Percentiles rank a stretch among this genome's conserved stretches.
phyloP scores from a whole-genome alignment of 176 grass and related monocot species.

The Oryza longistaminata region DNA sequence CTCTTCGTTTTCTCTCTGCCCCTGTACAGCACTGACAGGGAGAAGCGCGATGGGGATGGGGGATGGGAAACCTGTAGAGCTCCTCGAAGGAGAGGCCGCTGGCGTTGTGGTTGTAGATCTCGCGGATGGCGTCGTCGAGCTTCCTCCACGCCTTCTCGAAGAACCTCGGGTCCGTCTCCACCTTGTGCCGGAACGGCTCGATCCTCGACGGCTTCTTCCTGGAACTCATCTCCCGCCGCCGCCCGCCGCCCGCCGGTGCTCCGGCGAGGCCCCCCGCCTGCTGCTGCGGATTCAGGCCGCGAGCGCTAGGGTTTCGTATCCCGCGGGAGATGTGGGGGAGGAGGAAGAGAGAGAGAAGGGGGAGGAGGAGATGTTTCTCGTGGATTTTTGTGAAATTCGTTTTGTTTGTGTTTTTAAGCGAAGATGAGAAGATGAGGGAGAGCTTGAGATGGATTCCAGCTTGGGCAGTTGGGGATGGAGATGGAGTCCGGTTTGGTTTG shows the following conservation, averaged over 20 bases:
- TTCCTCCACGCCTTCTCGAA: conserved; percentile 73
- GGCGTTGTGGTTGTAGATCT: conserved; percentile 95
- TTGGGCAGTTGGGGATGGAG: too few relatives aligned
- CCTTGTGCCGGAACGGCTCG: conserved; percentile 73
- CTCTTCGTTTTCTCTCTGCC: too few relatives aligned
- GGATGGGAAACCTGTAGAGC: conserved; percentile 67
- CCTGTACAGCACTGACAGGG: neutral
- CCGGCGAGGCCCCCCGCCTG: neutral
- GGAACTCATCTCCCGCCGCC: conserved; percentile 30
- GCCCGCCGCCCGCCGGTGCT: neutral
- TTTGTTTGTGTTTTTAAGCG: too few relatives aligned
- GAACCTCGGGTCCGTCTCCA: conserved; percentile 86
- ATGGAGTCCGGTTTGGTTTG: too few relatives aligned
- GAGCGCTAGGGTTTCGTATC: conserved; percentile 42
- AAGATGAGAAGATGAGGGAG: too few relatives aligned
- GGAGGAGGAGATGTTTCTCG: neutral
- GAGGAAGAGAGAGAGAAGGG: neutral
- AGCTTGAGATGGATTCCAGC: too few relatives aligned
- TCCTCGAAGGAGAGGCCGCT: conserved; percentile 97
- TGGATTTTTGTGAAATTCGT: neutral
- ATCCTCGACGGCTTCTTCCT: conserved; percentile 60
- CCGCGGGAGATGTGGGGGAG: conserved; percentile 6
- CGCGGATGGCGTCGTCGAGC: conserved; percentile 64
- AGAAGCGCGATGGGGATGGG: neutral
- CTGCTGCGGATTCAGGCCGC: neutral